Base-by-base conservation (phyloP, 2,329 filamentous ascomycete genomes). In the Bipolaris oryzae region DNA sequence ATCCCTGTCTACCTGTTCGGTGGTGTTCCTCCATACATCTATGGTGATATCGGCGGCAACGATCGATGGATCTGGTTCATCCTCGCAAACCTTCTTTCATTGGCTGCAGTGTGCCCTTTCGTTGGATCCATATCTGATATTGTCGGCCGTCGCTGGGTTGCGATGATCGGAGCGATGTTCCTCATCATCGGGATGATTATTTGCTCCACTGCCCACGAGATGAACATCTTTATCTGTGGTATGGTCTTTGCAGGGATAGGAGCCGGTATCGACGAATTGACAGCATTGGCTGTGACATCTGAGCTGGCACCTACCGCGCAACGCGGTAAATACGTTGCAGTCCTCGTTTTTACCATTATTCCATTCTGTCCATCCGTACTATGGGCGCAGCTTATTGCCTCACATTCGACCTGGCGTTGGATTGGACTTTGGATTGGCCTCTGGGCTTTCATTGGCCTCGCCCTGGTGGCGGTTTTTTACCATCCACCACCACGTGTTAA, bases 211-310 rank as follows among this genome's bases (percentile, higher is more conserved):
- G 67, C 68, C 2, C 61, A 69, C 13, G 57, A 59, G 2, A 71
- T 71, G 66, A 70, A 70, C 35, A 61, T 62, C 20, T 68, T 70
- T 44, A 69, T 71, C 25, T 47, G 57, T 20, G 68, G 68, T 25
- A 68, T 70, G 68, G 79, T 81, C 2, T 78, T 89, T 61, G 80
- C 86, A 15, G 88, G 88, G 3, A 77, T 85, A 6, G 87, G 87
- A 34, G 86, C 87, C 7, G 88, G 87, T 11, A 83, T 90, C 64
- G 86, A 86, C 64, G 87, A 90, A 70, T 75, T 90, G 38, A 89
- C 86, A 4, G 86, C 87, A 7, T 76, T 90, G 18, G 87, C 88
- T 37, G 88, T 83, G 21, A 87, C 87, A 1, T 85, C 86, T 1
- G 87, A 90, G 69, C 81, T 90, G 61, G 88, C 86, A 0, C 88